Evolutionary conservation across 73 alveolate species (phyloP).

Genomic region (Tetrahymena borealis): DNA sequence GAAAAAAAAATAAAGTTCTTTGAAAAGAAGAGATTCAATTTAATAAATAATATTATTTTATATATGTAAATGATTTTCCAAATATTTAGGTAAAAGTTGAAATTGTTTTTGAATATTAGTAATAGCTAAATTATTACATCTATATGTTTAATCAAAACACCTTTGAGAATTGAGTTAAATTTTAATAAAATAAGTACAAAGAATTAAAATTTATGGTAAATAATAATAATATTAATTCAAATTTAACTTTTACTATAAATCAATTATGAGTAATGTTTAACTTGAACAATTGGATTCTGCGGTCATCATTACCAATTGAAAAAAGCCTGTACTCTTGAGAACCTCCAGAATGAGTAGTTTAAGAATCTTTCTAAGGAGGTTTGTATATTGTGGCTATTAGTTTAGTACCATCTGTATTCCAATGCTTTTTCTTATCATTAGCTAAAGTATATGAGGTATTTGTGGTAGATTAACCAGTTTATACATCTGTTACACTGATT

Average conservation of each 20-base stretch:
- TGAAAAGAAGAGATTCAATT: too few species aligned
- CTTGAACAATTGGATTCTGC: background rate
- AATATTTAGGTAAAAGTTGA: too few species aligned
- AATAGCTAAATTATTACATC: too few species aligned
- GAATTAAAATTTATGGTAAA: too few species aligned
- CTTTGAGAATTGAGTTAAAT: too few species aligned
- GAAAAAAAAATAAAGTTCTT: too few species aligned
- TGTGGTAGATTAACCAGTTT: background rate
- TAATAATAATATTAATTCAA: background rate
- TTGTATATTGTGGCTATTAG: background rate
- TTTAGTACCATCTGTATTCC: background rate
- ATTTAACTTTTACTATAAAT: background rate
- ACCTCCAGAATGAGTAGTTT: background rate
- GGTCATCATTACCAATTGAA: background rate
- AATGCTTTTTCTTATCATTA: background rate
- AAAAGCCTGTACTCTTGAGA: background rate
- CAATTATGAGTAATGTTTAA: background rate
- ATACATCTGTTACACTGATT: background rate
- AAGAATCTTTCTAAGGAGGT: background rate
- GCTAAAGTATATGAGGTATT: background rate
- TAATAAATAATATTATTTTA: too few species aligned
- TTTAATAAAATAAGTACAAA: too few species aligned
- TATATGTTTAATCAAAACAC: too few species aligned
- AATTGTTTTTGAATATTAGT: too few species aligned
- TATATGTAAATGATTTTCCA: too few species aligned